These are phyloP conservation scores for Ensete ventricosum DNA, from an alignment of 176 grass and related monocot species.

Conservation along the genomic window DNA sequence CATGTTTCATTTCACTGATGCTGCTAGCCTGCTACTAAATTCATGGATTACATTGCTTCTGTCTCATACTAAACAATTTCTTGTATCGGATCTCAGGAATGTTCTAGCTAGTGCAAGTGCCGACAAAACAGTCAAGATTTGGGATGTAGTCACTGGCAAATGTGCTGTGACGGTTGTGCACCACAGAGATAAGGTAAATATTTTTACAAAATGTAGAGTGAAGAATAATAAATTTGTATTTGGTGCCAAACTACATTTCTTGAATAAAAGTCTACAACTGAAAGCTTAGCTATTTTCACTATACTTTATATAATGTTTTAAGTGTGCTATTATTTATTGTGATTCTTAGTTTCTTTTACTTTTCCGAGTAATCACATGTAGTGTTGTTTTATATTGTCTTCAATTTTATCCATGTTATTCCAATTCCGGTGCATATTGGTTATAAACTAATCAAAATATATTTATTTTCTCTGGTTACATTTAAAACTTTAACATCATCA, in stretches of 20 bases:
- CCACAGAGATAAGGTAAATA: conserved; percentile 78
- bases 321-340: background rate
- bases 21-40: too few relatives aligned
- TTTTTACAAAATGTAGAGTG: conserved; percentile 10
- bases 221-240: background rate
- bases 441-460: background rate
- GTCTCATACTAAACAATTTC: background rate
- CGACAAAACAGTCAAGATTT: conserved; percentile 73
- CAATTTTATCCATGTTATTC: background rate
- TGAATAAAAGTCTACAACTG: too few relatives aligned
- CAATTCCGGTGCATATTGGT: background rate
- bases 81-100: conserved; percentile 41
- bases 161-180: conserved; percentile 65
- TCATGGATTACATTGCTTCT: background rate
- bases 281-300: too few relatives aligned
- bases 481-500: too few relatives aligned
- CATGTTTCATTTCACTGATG: conserved; percentile 6
- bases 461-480: too few relatives aligned
- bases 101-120: conserved; percentile 94
- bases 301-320: too few relatives aligned
- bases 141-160: conserved; percentile 71
- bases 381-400: background rate
- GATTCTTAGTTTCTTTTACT: background rate
- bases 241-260: background rate
- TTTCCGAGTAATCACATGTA: background rate